phyloP scores from a whole-genome alignment of 2,329 filamentous ascomycete genomes.

The Alternaria alternata region DNA sequence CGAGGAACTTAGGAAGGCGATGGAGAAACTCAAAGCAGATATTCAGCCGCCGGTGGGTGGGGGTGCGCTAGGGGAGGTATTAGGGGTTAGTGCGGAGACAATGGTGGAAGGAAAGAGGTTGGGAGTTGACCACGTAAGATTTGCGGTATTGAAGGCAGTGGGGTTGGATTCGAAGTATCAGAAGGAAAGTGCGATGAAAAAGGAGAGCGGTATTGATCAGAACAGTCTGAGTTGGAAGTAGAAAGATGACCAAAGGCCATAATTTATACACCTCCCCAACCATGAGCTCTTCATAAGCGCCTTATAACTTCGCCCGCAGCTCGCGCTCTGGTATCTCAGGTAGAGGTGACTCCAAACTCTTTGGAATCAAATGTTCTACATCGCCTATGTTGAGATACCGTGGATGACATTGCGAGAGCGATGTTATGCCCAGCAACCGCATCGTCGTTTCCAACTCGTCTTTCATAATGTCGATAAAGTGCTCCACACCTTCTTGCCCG shows the following conservation, averaged over 20 bases:
- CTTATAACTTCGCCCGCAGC: not conserved
- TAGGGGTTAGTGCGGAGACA: constrained; percentile 65
- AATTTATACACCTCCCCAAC: rapidly evolving
- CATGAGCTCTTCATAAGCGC: not conserved
- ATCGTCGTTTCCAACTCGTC: constrained; percentile 54
- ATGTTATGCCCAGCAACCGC: constrained; percentile 68
- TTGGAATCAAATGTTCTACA: constrained; percentile 29
- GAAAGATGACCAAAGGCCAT: not conserved
- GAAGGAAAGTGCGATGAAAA: constrained; percentile 4
- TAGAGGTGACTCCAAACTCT: not conserved
- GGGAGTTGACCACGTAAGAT: constrained; percentile 69
- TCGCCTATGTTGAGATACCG: constrained; percentile 61
- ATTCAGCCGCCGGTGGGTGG: constrained; percentile 44
- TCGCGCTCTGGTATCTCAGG: not conserved
- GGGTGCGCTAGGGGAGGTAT: constrained; percentile 64
- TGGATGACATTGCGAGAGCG: constrained; percentile 65
- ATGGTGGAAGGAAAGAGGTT: constrained; percentile 58
- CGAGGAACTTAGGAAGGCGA: constrained; percentile 53
- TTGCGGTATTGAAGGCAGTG: constrained; percentile 68
- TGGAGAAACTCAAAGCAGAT: constrained; percentile 49
- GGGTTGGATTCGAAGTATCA: constrained; percentile 23
- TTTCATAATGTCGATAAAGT: constrained; percentile 33
- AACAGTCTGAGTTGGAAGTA: not conserved
- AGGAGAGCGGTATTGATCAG: not conserved
- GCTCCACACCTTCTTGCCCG: constrained; percentile 61